Conservation (phyloP, 305 asterid genomes). For the Coffea humblotiana region DNA sequence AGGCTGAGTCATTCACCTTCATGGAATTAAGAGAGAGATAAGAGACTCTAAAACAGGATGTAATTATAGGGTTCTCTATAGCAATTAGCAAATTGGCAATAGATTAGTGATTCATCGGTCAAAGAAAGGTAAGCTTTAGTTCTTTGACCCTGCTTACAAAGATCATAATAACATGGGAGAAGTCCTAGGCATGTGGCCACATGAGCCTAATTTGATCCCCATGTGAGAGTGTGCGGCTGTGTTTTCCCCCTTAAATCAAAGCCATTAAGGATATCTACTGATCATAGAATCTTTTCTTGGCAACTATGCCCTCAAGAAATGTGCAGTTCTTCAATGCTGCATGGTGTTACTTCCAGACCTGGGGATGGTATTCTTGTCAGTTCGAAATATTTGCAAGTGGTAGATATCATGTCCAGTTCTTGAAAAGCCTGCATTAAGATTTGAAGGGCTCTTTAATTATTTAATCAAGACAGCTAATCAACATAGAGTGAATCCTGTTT, state of each 20-base stretch:
- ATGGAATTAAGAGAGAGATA: not conserved
- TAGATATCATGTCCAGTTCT: conserved; percentile 40
- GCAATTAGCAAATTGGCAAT: conserved; percentile 9
- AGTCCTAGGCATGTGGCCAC: conserved; percentile 73
- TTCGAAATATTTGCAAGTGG: conserved; percentile 24
- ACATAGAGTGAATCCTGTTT: conserved; percentile 28
- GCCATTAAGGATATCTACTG: not conserved
- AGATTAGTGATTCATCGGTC: conserved; percentile 34
- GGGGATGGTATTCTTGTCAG: conserved; percentile 43
- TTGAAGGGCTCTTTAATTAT: conserved; percentile 23
- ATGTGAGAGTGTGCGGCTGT: conserved; percentile 44
- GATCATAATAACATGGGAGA: conserved; percentile 62
- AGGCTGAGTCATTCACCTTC: not conserved
- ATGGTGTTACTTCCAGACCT: conserved; percentile 10
- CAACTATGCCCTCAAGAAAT: conserved; percentile 38
- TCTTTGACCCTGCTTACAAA: conserved; percentile 36
- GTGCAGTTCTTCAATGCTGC: conserved; percentile 10
- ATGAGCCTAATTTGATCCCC: conserved; percentile 62
- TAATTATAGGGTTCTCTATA: not conserved
- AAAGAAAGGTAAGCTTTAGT: conserved; percentile 30
- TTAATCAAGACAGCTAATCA: conserved; percentile 44
- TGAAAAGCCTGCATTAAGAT: conserved; percentile 39
- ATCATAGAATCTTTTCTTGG: conserved; percentile 6
- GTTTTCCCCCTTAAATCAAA: conserved; percentile 41
- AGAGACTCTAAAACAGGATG: not conserved